Percentiles rank a stretch among this genome's conserved stretches.
Evolutionary conservation across 129 eudicot genomes (phyloP).

Genomic region (Arctium lappa): DNA sequence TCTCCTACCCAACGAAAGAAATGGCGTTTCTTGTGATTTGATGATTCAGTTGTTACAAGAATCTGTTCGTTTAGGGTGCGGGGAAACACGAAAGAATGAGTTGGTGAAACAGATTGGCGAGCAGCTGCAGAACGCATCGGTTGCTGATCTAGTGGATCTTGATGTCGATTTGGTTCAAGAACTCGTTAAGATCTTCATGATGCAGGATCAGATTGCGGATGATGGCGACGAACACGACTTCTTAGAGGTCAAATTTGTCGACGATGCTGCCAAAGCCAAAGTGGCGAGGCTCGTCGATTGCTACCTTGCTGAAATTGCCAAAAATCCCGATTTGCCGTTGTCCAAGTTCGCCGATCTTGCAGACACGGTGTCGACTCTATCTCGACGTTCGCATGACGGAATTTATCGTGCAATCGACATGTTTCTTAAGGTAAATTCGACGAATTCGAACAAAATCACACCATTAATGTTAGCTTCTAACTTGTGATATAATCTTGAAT

Average conservation of each 20-base stretch:
- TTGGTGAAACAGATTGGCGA: conserved; percentile 46
- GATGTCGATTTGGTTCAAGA: conserved; percentile 55
- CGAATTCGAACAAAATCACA: not conserved
- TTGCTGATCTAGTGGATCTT: conserved; percentile 51
- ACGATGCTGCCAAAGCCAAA: conserved; percentile 57
- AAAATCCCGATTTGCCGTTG: conserved; percentile 57
- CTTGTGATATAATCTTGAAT: not conserved
- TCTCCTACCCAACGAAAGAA: conserved; percentile 49
- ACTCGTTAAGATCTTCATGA: conserved; percentile 62
- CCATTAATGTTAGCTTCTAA: not conserved
- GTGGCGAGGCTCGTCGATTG: conserved; percentile 77
- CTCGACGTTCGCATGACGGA: conserved; percentile 73
- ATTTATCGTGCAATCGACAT: conserved; percentile 86
- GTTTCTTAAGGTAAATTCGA: conserved; percentile 65
- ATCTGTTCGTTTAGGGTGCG: conserved; percentile 51
- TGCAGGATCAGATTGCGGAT: conserved; percentile 45
- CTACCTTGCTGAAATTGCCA: conserved; percentile 72
- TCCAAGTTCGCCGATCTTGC: conserved; percentile 63
- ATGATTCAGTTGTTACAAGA: conserved; percentile 57
- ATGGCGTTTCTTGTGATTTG: conserved; percentile 62
- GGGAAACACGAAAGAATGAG: conserved; percentile 40
- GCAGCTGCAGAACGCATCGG: conserved; percentile 67
- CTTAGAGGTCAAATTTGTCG: conserved; percentile 43
- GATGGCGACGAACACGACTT: conserved; percentile 48
- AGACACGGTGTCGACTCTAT: conserved; percentile 57